phyloP scores from a whole-genome alignment of 805 yeast genomes.

The Metschnikowia shivogae region DNA sequence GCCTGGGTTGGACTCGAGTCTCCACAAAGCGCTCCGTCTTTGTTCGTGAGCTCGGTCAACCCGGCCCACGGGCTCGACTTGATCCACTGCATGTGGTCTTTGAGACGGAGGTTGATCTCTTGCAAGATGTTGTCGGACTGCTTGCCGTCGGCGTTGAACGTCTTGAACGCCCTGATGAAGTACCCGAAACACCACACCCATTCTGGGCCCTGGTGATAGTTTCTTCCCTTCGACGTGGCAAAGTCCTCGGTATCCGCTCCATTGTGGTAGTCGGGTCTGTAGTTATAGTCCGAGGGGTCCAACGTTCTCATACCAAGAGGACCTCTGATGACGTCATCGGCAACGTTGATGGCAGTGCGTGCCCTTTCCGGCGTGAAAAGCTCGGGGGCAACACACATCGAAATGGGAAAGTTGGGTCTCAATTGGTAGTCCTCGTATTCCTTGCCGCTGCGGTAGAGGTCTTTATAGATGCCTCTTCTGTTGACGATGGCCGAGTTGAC shows the following conservation, averaged over 20 bases:
- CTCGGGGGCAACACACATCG: conserved; percentile 94
- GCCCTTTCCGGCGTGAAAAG: conserved; percentile 65
- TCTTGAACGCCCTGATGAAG: conserved; percentile 72
- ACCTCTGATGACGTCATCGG: conserved; percentile 75
- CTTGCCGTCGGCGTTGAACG: conserved; percentile 45
- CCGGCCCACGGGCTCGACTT: conserved; percentile 88
- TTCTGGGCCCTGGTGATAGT: conserved; percentile 98
- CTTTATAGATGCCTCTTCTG: conserved; percentile 93
- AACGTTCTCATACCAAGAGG: conserved; percentile 89
- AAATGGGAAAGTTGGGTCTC: conserved; percentile 88
- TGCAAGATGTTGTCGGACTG: conserved; percentile 54
- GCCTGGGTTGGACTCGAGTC: conserved; percentile 97
- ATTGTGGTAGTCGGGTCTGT: conserved; percentile 84
- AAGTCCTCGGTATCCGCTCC: conserved; percentile 79
- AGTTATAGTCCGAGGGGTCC: conserved; percentile 89
- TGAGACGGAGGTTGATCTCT: conserved; percentile 56
- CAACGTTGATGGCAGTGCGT: conserved; percentile 57
- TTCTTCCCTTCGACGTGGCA: conserved; percentile 91
- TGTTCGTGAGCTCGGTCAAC: conserved; percentile 84
- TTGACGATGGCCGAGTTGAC: conserved; percentile 65
- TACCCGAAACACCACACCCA: conserved; percentile 95
- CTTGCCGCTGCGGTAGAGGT: conserved; percentile 73
- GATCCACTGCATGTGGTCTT: conserved; percentile 67
- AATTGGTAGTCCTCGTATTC: conserved; percentile 91
- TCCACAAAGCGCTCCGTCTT: conserved; percentile 71